Conservation (phyloP, 1,284 basidiomycete species). For the Laetiporus sulphureus region DNA sequence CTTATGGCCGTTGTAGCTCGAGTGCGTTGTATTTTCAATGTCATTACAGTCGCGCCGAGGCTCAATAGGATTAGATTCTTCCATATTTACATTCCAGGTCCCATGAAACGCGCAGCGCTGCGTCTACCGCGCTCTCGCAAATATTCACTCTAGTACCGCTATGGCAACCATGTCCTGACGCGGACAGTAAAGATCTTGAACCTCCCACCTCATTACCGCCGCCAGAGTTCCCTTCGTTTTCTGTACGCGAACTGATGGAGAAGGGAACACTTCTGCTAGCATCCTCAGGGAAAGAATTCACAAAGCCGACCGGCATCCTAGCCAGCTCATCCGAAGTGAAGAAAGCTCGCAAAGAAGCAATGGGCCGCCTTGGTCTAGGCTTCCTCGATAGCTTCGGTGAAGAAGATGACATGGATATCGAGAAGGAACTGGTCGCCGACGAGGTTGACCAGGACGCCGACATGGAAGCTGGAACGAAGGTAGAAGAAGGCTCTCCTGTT, state of each 20-base stretch:
- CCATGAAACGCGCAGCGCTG: constrained; percentile 81
- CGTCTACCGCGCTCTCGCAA: constrained; percentile 79
- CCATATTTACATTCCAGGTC: constrained; percentile 86
- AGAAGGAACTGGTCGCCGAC: constrained; percentile 69
- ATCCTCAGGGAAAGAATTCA: constrained; percentile 85
- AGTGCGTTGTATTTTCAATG: constrained; percentile 36
- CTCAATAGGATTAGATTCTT: constrained; percentile 50
- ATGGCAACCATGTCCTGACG: constrained; percentile 60
- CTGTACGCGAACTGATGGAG: constrained; percentile 67
- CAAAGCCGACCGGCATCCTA: constrained; percentile 61
- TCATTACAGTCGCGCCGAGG: not conserved
- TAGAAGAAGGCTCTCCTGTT: constrained; percentile 29
- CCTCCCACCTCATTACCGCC: constrained; percentile 24
- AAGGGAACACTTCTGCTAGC: constrained; percentile 76
- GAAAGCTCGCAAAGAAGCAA: constrained; percentile 76
- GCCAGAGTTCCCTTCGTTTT: constrained; percentile 67
- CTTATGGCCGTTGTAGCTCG: constrained; percentile 78
- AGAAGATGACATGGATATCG: constrained; percentile 72
- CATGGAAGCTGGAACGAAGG: constrained; percentile 31
- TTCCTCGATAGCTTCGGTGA: constrained; percentile 66
- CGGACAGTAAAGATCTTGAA: constrained; percentile 18
- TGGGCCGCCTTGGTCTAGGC: constrained; percentile 76
- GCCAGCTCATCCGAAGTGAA: constrained; percentile 68
- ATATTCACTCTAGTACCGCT: constrained; percentile 81
- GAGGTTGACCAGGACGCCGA: constrained; percentile 35